phyloP scores from a whole-genome alignment of 2,329 filamentous ascomycete species.

The Neocucurbitaria cava region DNA sequence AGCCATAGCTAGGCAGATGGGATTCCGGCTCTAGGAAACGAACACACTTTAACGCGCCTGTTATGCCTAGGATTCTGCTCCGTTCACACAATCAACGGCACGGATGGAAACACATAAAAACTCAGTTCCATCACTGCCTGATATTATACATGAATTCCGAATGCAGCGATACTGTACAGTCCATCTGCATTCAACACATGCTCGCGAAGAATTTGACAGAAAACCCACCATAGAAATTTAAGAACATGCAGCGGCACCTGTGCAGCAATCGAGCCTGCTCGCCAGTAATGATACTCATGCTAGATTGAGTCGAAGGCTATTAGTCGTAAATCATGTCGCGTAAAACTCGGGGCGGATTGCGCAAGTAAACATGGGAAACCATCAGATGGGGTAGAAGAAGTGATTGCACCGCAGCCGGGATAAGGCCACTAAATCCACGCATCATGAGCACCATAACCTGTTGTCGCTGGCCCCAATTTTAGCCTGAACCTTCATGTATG shows the following conservation, averaged over 20 bases:
- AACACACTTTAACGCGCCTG: not conserved
- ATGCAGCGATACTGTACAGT: constrained; percentile 30
- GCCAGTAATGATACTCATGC: constrained; percentile 12
- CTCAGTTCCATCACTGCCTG: constrained; percentile 16
- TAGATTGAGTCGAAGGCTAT: constrained; percentile 25
- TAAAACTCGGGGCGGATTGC: not conserved
- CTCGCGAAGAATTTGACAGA: constrained; percentile 21
- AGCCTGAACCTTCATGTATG: too few species aligned
- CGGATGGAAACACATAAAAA: not conserved
- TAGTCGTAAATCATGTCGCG: constrained; percentile 18
- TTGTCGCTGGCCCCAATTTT: too few species aligned
- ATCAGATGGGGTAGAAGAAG: constrained; percentile 6
- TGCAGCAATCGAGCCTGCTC: constrained; percentile 15
- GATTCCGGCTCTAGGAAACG: not conserved
- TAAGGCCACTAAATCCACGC: too few species aligned
- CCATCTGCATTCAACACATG: constrained; percentile 24
- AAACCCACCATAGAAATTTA: constrained; percentile 11
- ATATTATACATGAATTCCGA: constrained; percentile 18
- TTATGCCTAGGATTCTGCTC: not conserved
- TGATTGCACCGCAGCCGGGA: constrained; percentile 7
- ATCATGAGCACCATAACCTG: too few species aligned
- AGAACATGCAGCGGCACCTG: constrained; percentile 16
- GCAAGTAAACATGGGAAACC: constrained; percentile 4
- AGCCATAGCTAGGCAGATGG: not conserved
- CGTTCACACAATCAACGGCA: not conserved